Conservation (phyloP, 106 monocot genomes). For the Dioscorea dumetorum region DNA sequence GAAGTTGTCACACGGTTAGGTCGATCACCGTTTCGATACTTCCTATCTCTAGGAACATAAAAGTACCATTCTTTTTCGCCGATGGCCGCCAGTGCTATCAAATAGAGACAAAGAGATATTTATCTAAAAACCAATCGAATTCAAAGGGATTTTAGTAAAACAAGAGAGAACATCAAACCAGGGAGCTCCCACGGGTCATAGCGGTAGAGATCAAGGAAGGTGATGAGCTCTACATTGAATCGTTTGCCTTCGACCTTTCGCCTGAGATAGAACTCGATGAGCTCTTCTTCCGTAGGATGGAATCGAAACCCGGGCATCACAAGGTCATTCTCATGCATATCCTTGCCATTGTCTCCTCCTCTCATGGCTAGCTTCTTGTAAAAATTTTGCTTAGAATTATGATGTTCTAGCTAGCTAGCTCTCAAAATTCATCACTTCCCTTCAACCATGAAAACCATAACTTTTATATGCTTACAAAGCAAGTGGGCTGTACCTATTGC, state of each 20-base stretch:
- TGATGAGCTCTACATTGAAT: slow-evolving; percentile 52
- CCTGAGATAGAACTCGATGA: slow-evolving; percentile 56
- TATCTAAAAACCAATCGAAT: no score
- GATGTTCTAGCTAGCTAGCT: not conserved
- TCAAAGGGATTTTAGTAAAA: no score
- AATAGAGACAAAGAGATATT: not conserved
- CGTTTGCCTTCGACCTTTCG: slow-evolving; percentile 45
- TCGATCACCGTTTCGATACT: slow-evolving; percentile 48
- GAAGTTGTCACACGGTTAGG: slow-evolving; percentile 46
- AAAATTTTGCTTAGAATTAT: slow-evolving; percentile 5
- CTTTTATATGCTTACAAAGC: slow-evolving; percentile 4
- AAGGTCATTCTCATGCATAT: slow-evolving; percentile 27
- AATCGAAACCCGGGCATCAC: slow-evolving; percentile 66
- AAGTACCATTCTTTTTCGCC: slow-evolving; percentile 58
- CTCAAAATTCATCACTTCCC: not conserved
- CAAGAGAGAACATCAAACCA: slow-evolving; percentile 2
- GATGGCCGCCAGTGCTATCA: slow-evolving; percentile 38
- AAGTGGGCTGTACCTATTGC: slow-evolving; percentile 2
- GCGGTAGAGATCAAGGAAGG: slow-evolving; percentile 49
- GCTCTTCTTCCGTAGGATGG: slow-evolving; percentile 55
- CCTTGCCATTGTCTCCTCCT: slow-evolving; percentile 7
- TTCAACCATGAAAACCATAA: not conserved
- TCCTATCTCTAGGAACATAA: slow-evolving; percentile 47
- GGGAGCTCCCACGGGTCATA: slow-evolving; percentile 63
- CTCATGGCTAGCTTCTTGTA: slow-evolving; percentile 16